Conservation (phyloP, 2,329 filamentous ascomycete genomes). For the Mycocentrospora acerina region DNA sequence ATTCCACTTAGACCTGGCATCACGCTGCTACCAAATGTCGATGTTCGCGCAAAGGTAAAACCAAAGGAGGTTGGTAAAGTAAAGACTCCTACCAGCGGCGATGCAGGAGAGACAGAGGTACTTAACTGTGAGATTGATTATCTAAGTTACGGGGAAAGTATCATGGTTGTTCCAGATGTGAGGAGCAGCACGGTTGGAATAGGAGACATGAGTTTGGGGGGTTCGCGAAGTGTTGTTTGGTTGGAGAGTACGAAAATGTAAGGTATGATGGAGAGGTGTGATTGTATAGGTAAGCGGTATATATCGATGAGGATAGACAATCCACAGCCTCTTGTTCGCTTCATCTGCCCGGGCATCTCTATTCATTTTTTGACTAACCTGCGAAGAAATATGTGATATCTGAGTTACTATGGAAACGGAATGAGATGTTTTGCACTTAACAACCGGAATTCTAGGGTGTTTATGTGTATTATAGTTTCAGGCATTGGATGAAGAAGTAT, state of each 20-base stretch:
- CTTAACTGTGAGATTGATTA: conserved; percentile 76
- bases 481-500: no score
- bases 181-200: conserved; percentile 60
- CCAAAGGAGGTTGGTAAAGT: conserved; percentile 29
- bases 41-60: conserved; percentile 66
- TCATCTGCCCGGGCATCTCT: no score
- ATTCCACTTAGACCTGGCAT: conserved; percentile 79
- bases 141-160: conserved; percentile 72
- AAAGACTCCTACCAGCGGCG: conserved; percentile 1
- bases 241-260: conserved; percentile 30
- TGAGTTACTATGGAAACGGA: no score
- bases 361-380: no score
- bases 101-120: conserved; percentile 17
- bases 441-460: no score
- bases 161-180: conserved; percentile 72
- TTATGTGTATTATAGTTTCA: no score
- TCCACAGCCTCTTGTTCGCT: no score
- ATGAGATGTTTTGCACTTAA: no score
- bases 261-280: no score
- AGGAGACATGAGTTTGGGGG: conserved; percentile 27
- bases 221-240: conserved; percentile 30
- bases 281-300: no score
- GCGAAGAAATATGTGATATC: no score
- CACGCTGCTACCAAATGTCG: conserved; percentile 74
- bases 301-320: no score